These are phyloP conservation scores for Gastrolobium bilobum DNA, from an alignment of 306 rosid species.

Conservation along the genomic window DNA sequence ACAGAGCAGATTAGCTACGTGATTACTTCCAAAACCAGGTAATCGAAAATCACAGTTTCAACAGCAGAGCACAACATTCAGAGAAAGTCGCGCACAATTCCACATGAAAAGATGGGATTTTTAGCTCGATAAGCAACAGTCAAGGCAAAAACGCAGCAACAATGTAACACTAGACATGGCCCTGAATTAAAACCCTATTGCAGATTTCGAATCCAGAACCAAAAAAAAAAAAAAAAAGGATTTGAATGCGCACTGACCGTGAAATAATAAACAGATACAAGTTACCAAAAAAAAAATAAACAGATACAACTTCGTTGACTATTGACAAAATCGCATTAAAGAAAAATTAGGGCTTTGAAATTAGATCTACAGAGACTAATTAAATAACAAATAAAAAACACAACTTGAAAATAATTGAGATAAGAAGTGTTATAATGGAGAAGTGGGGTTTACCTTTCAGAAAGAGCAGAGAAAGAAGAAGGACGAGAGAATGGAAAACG, in stretches of 20 bases:
- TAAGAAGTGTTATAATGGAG: neutral
- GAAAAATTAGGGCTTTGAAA: conserved; percentile 33
- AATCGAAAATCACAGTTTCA: conserved; percentile 11
- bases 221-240: neutral
- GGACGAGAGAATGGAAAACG: conserved; percentile 43
- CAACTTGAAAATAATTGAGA: conserved; percentile 8
- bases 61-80: conserved; percentile 26
- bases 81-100: neutral
- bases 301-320: conserved; percentile 25
- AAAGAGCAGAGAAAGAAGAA: conserved; percentile 33
- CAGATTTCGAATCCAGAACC: conserved; percentile 36
- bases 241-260: conserved; percentile 27
- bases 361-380: conserved; percentile 42
- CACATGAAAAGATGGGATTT: conserved; percentile 7
- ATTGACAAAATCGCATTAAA: conserved; percentile 38
- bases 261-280: conserved; percentile 36
- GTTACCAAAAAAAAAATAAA: neutral
- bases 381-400: neutral
- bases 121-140: conserved; percentile 36
- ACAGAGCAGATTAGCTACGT: neutral
- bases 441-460: conserved; percentile 56
- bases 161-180: conserved; percentile 28
- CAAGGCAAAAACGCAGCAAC: conserved; percentile 32
- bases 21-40: conserved; percentile 24
- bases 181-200: conserved; percentile 41